Evolutionary conservation across 2,329 filamentous ascomycete genomes (phyloP).

Genomic region (Ophiosphaerella korrae): DNA sequence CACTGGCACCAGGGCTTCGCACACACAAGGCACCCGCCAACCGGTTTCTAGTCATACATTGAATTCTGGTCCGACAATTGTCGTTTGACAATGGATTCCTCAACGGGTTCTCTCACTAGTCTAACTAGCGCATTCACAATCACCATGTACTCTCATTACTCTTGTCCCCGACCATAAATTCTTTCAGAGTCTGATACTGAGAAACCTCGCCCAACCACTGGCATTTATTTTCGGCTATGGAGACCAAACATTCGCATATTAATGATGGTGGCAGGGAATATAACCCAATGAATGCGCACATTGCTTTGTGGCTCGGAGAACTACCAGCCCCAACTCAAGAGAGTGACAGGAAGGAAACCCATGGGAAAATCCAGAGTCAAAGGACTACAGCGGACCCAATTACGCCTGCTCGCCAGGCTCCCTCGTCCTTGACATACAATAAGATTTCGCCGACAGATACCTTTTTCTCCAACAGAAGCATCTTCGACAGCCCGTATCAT

Average conservation of each 20-base stretch:
- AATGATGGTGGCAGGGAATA: too few relatives aligned
- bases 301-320: too few relatives aligned
- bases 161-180: neutral
- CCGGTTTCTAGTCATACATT: neutral
- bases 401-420: neutral
- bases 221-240: too few relatives aligned
- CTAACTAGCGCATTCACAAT: constrained; percentile 7
- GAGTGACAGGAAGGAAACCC: neutral
- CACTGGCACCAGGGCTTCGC: too few relatives aligned
- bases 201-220: too few relatives aligned
- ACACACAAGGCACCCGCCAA: too few relatives aligned
- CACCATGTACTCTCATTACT: constrained; percentile 6
- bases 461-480: constrained; percentile 20
- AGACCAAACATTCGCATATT: too few relatives aligned
- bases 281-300: too few relatives aligned
- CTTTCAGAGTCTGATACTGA: too few relatives aligned
- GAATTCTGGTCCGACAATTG: neutral
- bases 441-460: constrained; percentile 33
- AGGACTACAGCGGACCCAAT: neutral
- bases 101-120: neutral
- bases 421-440: neutral
- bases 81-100: neutral
- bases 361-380: too few relatives aligned
- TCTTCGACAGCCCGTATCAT: constrained; percentile 27
- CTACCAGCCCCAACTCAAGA: neutral